phyloP scores from a whole-genome alignment of 1,284 basidiomycete species.

The Acaromyces ingoldii region DNA sequence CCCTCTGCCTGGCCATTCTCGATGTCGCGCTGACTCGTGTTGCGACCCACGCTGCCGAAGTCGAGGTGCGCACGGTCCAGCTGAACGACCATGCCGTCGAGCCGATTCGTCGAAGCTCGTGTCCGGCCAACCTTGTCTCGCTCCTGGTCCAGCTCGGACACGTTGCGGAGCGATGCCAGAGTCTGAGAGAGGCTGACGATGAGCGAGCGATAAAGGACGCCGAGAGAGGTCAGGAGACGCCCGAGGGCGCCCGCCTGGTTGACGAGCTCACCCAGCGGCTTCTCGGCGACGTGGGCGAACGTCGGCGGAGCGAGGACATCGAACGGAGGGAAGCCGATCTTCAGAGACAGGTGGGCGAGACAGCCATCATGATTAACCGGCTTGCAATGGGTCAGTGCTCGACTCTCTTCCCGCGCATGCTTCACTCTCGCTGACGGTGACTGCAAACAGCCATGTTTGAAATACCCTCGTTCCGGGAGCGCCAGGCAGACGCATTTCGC shows the following conservation, averaged over 20 bases:
- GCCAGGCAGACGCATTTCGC: constrained; percentile 1
- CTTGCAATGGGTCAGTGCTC: constrained; percentile 3
- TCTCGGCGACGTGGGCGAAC: constrained; percentile 2
- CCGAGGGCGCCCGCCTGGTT: not conserved
- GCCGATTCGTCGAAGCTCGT: not conserved
- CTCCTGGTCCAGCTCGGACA: not conserved
- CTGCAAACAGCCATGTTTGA: constrained; percentile 10
- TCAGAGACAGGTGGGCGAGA: not conserved
- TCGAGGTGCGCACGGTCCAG: not conserved
- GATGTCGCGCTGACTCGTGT: constrained; percentile 9
- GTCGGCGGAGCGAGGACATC: not conserved
- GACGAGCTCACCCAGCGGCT: not conserved
- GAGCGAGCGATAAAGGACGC: constrained; percentile 1
- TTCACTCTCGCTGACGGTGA: not conserved
- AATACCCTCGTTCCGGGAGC: not conserved
- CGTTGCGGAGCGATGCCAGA: not conserved
- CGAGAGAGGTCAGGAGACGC: not conserved
- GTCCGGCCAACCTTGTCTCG: not conserved
- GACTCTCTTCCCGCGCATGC: not conserved
- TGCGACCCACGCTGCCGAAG: not conserved
- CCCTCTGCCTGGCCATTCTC: constrained; percentile 11
- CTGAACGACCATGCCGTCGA: not conserved
- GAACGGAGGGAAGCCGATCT: not conserved
- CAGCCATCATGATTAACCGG: not conserved
- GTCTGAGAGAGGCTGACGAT: not conserved